Evolutionary conservation across 2,329 filamentous ascomycete genomes (phyloP), one percentile per base, ranked within the genome.

Genomic region (Epichloe sp.): DNA sequence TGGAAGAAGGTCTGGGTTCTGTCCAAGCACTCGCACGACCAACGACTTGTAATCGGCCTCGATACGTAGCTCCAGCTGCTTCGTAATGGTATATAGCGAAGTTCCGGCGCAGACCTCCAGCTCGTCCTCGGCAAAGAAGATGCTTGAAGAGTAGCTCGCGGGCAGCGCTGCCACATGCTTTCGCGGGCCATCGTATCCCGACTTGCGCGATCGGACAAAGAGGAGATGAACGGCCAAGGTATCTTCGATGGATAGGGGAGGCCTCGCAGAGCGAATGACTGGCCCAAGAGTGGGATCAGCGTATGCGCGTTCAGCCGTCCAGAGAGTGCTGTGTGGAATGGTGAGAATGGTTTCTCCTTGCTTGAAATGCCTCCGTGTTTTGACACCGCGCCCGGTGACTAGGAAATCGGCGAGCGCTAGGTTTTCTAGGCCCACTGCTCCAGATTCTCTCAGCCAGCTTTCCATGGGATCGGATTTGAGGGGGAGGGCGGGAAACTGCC

Each of bases 61-160:
- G 15, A 66, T 58, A 43, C 56, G 53, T 53, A 52, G 56, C 41
- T 60, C 38, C 49, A 65, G 59, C 50, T 63, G 62, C 56, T 59
- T 60, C 38, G 64, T 66, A 55, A 65, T 52, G 17, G 60, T 59
- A 54, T 63, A 62, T 36, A 66, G 57, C 57, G 64, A 65, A 35
- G 57, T 58, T 49, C 63, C 64, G 40, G 57, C 59, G 54, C 63
- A 66, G 53, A 64, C 61, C 56, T 62, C 56, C 53, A 65, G 54
- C 55, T 67, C 62, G 26, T 64, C 60, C 11, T 66, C 56, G 7
- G 56, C 55, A 55, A 67, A 66, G 53, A 65, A 65, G 52, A 67
- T 63, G 55, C 63, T 66, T 53, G 60, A 59, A 50, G 60, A 62
- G 59, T 67, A 66, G 52, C 55, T 63, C 44, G 54, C 51, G 52